Evolutionary conservation across 257 asterid species (phyloP).

Genomic region (Solanum pinnatisectum): DNA sequence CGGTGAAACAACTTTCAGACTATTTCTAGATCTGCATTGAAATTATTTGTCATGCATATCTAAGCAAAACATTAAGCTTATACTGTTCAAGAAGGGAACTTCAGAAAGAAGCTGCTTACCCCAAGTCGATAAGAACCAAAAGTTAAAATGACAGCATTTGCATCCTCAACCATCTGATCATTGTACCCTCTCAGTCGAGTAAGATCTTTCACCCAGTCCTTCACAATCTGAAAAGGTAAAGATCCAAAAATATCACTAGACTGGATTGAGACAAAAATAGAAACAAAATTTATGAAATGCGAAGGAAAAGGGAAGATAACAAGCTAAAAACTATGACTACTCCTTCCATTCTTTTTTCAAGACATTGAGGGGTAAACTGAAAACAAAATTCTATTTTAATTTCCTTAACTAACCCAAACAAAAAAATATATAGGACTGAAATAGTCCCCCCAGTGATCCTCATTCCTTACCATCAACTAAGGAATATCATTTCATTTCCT

Average conservation of each 20-base stretch:
- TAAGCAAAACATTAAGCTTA: neutral
- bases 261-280: neutral
- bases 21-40: neutral
- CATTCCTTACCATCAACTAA: neutral
- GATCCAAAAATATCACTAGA: neutral
- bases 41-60: neutral
- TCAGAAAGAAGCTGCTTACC: slow-evolving; percentile 34
- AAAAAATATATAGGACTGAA: neutral
- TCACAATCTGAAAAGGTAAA: slow-evolving; percentile 18
- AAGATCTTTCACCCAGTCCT: slow-evolving; percentile 35
- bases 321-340: neutral
- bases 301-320: neutral
- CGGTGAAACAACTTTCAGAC: neutral
- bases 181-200: slow-evolving; percentile 60
- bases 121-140: slow-evolving; percentile 98
- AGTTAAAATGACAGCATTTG: slow-evolving; percentile 77
- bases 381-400: neutral
- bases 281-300: neutral
- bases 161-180: slow-evolving; percentile 80
- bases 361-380: neutral
- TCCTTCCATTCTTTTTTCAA: neutral
- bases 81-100: neutral
- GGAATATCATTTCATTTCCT: neutral
- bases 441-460: neutral
- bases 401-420: neutral